Conservation (phyloP, 2,329 filamentous ascomycete species). For the Trichophyton schoenleinii region DNA sequence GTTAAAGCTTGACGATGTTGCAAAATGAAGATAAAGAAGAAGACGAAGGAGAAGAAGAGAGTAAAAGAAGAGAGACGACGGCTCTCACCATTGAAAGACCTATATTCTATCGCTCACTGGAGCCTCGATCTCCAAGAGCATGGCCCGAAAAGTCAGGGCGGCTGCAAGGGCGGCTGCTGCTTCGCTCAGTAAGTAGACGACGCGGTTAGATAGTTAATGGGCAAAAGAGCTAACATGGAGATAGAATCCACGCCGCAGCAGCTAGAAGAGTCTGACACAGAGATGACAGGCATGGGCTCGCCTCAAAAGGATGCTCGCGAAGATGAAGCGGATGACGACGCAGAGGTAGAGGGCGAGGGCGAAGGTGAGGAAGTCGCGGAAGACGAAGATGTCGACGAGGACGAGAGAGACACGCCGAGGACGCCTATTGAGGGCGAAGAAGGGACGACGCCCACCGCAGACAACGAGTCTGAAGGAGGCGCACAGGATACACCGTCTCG, state of each 20-base stretch:
- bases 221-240: neutral
- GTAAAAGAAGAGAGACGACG: neutral
- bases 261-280: conserved; percentile 35
- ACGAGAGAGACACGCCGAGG: conserved; percentile 28
- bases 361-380: conserved; percentile 18
- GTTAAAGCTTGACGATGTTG: too few relatives aligned
- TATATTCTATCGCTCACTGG: neutral
- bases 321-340: conserved; percentile 8
- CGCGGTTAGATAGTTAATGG: neutral
- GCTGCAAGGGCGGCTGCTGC: conserved; percentile 37
- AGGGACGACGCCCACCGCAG: conserved; percentile 30
- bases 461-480: neutral
- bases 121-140: conserved; percentile 13
- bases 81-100: neutral
- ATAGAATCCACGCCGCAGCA: conserved; percentile 32
- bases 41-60: neutral
- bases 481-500: conserved; percentile 41
- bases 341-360: conserved; percentile 14
- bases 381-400: conserved; percentile 15
- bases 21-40: neutral
- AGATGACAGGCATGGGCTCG: conserved; percentile 30
- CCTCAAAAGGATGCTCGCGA: conserved; percentile 21
- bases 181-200: conserved; percentile 29
- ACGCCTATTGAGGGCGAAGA: conserved; percentile 28
- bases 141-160: conserved; percentile 35